phyloP scores from a whole-genome alignment of 805 yeast genomes.

The Candida andamanensis region DNA sequence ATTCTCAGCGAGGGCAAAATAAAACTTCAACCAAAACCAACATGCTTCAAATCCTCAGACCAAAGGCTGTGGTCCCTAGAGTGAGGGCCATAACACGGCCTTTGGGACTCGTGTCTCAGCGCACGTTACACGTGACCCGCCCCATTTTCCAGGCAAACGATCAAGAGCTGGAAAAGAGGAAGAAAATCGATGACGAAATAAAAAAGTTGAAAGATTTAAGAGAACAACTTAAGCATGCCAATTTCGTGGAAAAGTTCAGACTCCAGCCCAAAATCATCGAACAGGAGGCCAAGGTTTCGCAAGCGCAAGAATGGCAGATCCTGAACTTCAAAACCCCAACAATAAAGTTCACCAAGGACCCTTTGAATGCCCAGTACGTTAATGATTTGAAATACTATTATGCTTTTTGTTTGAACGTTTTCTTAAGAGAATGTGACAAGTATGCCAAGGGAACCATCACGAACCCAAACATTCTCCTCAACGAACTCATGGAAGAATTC shows the following conservation, averaged over 20 bases:
- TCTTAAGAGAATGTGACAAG: constrained; percentile 19
- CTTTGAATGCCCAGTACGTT: constrained; percentile 13
- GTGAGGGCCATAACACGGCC: no score
- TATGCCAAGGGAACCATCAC: constrained; percentile 8
- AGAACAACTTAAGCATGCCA: constrained; percentile 17
- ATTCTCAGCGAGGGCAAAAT: no score
- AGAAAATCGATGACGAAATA: constrained; percentile 17
- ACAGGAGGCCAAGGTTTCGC: constrained; percentile 19
- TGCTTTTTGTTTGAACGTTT: constrained; percentile 19
- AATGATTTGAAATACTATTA: constrained; percentile 4
- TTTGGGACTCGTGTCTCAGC: no score
- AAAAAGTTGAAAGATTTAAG: constrained; percentile 19
- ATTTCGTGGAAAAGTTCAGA: constrained; percentile 20
- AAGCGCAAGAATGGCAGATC: constrained; percentile 14
- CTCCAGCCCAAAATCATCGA: constrained; percentile 18
- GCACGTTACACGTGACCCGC: no score
- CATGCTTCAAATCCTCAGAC: no score
- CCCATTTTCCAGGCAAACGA: no score
- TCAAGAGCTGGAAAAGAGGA: no score
- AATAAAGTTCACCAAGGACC: constrained; percentile 14
- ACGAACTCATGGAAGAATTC: constrained; percentile 18
- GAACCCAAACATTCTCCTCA: constrained; percentile 17
- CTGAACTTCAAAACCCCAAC: constrained; percentile 13
- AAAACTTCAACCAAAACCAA: no score
- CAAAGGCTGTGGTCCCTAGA: no score